A percentile compares a stretch with the other conserved stretches of the same genome.
phyloP scores from a whole-genome alignment of 1,284 basidiomycete species.

The Malassezia slooffiae region DNA sequence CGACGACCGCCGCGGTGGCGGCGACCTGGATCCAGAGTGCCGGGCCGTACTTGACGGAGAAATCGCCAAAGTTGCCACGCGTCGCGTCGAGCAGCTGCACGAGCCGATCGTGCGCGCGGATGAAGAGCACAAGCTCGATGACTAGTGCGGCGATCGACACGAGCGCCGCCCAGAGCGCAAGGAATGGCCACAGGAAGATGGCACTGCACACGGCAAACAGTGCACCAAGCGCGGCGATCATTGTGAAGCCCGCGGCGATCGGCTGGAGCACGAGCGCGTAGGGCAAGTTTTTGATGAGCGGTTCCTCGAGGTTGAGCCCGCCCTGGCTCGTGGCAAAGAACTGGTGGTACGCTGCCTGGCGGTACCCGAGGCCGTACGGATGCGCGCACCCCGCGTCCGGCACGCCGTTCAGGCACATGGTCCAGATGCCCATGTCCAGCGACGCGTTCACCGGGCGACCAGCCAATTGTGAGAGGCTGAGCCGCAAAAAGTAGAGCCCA shows the following conservation, averaged over 20 bases:
- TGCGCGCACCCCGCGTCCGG: too few relatives aligned
- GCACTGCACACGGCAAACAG: constrained; percentile 30
- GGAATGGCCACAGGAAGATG: constrained; percentile 30
- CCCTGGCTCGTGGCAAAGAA: too few relatives aligned
- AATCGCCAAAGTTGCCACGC: constrained; percentile 8
- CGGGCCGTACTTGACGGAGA: constrained; percentile 18
- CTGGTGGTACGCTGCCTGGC: too few relatives aligned
- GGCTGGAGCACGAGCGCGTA: constrained; percentile 34
- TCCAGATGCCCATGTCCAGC: constrained; percentile 27
- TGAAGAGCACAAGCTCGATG: constrained; percentile 30
- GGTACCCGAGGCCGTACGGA: too few relatives aligned
- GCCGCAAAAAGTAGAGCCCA: constrained; percentile 29
- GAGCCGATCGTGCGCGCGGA: constrained; percentile 20
- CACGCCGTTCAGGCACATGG: constrained; percentile 18
- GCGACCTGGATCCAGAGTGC: constrained; percentile 38
- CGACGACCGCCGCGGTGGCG: constrained; percentile 25
- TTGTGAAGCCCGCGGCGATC: constrained; percentile 32
- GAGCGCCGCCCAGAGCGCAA: constrained; percentile 25
- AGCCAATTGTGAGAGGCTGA: constrained; percentile 2
- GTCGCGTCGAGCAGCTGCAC: not conserved
- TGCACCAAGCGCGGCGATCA: constrained; percentile 26
- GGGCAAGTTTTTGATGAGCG: constrained; percentile 24
- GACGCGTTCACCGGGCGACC: constrained; percentile 3
- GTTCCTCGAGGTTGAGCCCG: not conserved
- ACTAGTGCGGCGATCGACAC: constrained; percentile 26